Conservation (phyloP, 1,284 basidiomycete species). For the Sphagnurus paluster region DNA sequence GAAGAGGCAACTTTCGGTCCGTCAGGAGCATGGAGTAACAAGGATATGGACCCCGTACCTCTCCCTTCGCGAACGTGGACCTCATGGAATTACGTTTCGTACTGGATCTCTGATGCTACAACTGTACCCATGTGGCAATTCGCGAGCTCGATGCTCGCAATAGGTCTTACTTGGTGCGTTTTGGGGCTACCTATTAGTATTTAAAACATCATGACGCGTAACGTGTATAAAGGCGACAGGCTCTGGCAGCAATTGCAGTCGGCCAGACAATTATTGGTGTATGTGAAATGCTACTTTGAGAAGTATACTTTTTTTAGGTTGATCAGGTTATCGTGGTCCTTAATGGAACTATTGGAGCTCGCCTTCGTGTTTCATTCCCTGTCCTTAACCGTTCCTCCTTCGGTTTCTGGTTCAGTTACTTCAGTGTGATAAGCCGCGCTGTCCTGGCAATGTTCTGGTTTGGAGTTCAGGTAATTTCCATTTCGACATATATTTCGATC, state of each 20-base stretch:
- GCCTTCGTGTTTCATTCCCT: conserved; percentile 61
- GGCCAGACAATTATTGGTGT: conserved; percentile 59
- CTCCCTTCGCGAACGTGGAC: conserved; percentile 60
- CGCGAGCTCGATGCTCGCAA: conserved; percentile 62
- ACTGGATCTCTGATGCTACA: conserved; percentile 67
- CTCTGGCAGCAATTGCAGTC: conserved; percentile 61
- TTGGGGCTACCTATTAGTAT: too few species aligned
- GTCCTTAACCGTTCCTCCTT: conserved; percentile 76
- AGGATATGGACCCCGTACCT: conserved; percentile 75
- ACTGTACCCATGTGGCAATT: conserved; percentile 50
- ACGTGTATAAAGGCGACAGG: conserved; percentile 47
- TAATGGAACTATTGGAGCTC: conserved; percentile 74
- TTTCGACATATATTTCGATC: background rate
- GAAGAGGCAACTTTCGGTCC: conserved; percentile 25
- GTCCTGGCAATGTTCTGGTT: conserved; percentile 82
- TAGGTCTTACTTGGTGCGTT: conserved; percentile 61
- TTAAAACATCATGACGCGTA: background rate
- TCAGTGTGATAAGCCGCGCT: conserved; percentile 72
- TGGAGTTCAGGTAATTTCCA: conserved; percentile 47
- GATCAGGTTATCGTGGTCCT: conserved; percentile 50
- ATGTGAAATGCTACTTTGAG: conserved; percentile 12
- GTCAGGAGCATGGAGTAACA: conserved; percentile 59
- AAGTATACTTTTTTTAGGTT: background rate
- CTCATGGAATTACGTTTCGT: conserved; percentile 58
- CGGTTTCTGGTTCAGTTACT: conserved; percentile 80